Conservation (phyloP, 495 filamentous ascomycete genomes). For the Penicillium bialowiezense region DNA sequence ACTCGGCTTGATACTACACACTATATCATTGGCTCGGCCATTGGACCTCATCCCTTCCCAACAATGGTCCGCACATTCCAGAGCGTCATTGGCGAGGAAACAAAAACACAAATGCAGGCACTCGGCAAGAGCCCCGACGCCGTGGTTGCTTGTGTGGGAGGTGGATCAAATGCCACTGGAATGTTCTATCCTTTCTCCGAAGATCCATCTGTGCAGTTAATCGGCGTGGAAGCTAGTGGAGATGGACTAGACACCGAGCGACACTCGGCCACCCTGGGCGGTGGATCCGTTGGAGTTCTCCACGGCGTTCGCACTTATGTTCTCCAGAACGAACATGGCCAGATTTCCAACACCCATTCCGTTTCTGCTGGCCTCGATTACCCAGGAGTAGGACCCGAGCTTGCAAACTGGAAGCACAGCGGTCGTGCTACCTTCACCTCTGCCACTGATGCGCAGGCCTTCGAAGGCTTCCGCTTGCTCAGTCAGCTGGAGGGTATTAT, state of each 20-base stretch:
- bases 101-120: slow-evolving; percentile 76
- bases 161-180: slow-evolving; percentile 83
- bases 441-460: slow-evolving; percentile 84
- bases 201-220: slow-evolving; percentile 74
- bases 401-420: slow-evolving; percentile 70
- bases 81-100: slow-evolving; percentile 87
- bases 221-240: slow-evolving; percentile 80
- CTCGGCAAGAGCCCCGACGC: slow-evolving; percentile 85
- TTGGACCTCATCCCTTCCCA: slow-evolving; percentile 92
- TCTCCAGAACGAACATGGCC: slow-evolving; percentile 80
- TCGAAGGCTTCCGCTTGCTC: slow-evolving; percentile 76
- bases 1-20: slow-evolving; percentile 80
- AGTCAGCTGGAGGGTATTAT: slow-evolving; percentile 70
- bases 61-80: slow-evolving; percentile 97
- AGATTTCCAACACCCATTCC: slow-evolving; percentile 88
- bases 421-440: slow-evolving; percentile 80
- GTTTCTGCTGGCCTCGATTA: slow-evolving; percentile 93
- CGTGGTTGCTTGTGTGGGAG: slow-evolving; percentile 94
- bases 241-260: slow-evolving; percentile 75
- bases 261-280: slow-evolving; percentile 79
- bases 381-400: slow-evolving; percentile 88
- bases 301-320: slow-evolving; percentile 93
- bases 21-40: slow-evolving; percentile 92
- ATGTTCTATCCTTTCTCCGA: slow-evolving; percentile 95
- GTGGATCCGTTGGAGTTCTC: slow-evolving; percentile 81